These are phyloP conservation scores for Cystobasidium tubakii DNA, from an alignment of 768 basidiomycete species.

Conservation along the genomic window DNA sequence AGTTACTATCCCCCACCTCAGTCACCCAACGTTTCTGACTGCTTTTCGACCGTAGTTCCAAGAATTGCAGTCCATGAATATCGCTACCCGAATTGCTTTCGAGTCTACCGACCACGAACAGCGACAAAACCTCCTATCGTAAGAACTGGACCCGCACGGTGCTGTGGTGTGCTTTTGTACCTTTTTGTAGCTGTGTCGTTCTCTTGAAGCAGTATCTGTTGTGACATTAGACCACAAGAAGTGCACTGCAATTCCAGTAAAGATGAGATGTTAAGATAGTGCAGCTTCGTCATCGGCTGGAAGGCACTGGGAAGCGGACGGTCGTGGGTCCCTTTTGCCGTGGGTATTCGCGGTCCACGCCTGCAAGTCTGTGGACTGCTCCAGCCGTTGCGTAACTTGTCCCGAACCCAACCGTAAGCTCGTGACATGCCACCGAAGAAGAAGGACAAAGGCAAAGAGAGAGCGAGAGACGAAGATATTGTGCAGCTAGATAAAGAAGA, in stretches of 20 bases:
- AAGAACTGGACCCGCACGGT: background rate
- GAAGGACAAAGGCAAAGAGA: slow-evolving; percentile 20
- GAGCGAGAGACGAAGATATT: slow-evolving; percentile 10
- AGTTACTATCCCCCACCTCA: background rate
- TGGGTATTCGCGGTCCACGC: background rate
- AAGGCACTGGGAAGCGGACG: too few relatives aligned
- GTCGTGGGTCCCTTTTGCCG: too few relatives aligned
- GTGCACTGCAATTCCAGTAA: too few relatives aligned
- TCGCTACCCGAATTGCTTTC: slow-evolving; percentile 64
- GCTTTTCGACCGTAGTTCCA: slow-evolving; percentile 5
- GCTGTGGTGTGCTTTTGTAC: background rate
- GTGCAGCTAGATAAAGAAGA: background rate
- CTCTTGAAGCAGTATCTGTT: background rate
- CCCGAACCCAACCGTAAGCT: background rate
- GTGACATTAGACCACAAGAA: background rate
- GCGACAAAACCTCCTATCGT: slow-evolving; percentile 20
- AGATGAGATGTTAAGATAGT: too few relatives aligned
- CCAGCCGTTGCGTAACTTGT: background rate
- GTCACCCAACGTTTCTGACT: background rate
- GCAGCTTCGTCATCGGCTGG: too few relatives aligned
- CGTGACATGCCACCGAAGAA: slow-evolving; percentile 7
- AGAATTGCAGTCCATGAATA: slow-evolving; percentile 95
- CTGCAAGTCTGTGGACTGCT: background rate
- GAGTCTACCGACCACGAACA: slow-evolving; percentile 13
- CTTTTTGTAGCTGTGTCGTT: background rate